Evolutionary conservation across 2,329 filamentous ascomycete genomes (phyloP).

Genomic region (Nemania serpens): DNA sequence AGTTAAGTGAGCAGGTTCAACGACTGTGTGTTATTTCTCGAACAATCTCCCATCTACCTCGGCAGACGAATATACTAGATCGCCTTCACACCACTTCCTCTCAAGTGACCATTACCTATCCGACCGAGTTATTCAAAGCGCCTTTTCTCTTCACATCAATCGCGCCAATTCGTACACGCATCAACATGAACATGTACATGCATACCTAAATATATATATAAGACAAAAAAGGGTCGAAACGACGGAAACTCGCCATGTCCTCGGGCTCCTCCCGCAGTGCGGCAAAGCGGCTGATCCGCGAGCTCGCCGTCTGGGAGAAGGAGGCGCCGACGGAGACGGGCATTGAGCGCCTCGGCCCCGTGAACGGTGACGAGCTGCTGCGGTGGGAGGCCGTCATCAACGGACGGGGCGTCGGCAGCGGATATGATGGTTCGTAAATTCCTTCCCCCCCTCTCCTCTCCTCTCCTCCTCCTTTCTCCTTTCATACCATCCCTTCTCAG

Average conservation of each 20-base stretch:
- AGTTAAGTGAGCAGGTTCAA: too few species aligned
- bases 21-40: too few species aligned
- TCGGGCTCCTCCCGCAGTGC: constrained; percentile 50
- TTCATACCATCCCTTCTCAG: neutral
- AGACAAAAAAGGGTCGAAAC: neutral
- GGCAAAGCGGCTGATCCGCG: constrained; percentile 61
- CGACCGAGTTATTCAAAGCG: neutral
- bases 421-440: constrained; percentile 60
- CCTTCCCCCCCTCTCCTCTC: neutral
- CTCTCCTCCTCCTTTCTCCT: neutral
- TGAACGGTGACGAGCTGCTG: constrained; percentile 59
- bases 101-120: neutral
- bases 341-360: constrained; percentile 63
- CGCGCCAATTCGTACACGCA: too few species aligned
- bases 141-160: neutral
- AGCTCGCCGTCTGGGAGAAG: constrained; percentile 58
- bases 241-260: constrained; percentile 5
- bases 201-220: too few species aligned
- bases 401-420: constrained; percentile 58
- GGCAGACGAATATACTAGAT: too few species aligned
- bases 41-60: too few species aligned
- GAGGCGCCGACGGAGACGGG: constrained; percentile 56
- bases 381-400: constrained; percentile 65
- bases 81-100: neutral
- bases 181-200: too few species aligned